A percentile compares a stretch with the other conserved stretches of the same genome.
Evolutionary conservation across 495 filamentous ascomycete genomes (phyloP).

Genomic region (Talaromyces wortmannii): DNA sequence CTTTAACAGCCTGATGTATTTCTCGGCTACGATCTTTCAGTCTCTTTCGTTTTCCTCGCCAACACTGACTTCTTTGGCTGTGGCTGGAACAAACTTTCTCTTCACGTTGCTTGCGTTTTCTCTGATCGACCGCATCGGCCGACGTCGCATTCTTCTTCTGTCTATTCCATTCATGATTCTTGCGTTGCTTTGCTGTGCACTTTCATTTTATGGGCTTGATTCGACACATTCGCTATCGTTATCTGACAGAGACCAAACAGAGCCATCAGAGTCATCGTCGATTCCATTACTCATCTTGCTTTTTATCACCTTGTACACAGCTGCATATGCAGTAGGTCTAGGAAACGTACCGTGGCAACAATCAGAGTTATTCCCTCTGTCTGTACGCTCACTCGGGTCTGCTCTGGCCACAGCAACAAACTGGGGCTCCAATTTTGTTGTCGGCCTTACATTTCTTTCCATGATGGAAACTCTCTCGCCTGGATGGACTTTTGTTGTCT

Average conservation of each 20-base stretch:
- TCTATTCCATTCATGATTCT: slow-evolving; percentile 80
- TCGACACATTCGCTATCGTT: background rate
- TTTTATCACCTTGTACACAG: slow-evolving; percentile 76
- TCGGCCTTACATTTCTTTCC: slow-evolving; percentile 79
- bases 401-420: slow-evolving; percentile 81
- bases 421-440: slow-evolving; percentile 82
- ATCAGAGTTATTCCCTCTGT: slow-evolving; percentile 80
- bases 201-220: slow-evolving; percentile 58
- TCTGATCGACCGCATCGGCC: slow-evolving; percentile 74
- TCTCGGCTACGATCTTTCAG: slow-evolving; percentile 83
- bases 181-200: slow-evolving; percentile 59
- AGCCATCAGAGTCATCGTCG: slow-evolving; percentile 10
- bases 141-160: slow-evolving; percentile 72
- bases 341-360: slow-evolving; percentile 95
- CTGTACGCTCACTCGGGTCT: slow-evolving; percentile 74
- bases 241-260: slow-evolving; percentile 12
- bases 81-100: slow-evolving; percentile 77
- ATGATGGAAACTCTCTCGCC: slow-evolving; percentile 76
- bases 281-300: slow-evolving; percentile 51
- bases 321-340: slow-evolving; percentile 78
- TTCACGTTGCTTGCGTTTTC: slow-evolving; percentile 73
- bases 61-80: slow-evolving; percentile 71
- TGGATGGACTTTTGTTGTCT: slow-evolving; percentile 71
- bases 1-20: slow-evolving; percentile 95
- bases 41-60: slow-evolving; percentile 73